Percentiles rank a stretch among this genome's conserved stretches.
Evolutionary conservation across 1,284 basidiomycete species (phyloP).

Genomic region (Meripilus lineatus): DNA sequence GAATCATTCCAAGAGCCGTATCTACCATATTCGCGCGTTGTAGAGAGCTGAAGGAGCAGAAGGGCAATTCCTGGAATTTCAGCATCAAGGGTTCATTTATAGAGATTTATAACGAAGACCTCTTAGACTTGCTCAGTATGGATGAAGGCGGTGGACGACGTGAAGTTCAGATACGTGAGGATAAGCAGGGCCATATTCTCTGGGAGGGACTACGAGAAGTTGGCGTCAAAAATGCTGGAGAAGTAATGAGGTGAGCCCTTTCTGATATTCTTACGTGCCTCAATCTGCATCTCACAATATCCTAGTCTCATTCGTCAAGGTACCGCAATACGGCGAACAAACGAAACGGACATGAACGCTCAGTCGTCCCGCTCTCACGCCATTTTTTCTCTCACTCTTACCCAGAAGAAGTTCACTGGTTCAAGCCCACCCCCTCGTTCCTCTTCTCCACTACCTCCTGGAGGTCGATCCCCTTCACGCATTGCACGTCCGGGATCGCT

Average conservation of each 20-base stretch:
- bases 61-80: conserved; percentile 68
- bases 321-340: conserved; percentile 86
- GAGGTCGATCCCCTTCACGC: conserved; percentile 69
- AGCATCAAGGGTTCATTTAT: conserved; percentile 85
- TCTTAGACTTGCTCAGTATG: conserved; percentile 82
- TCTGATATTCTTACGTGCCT: neutral
- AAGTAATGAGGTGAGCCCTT: conserved; percentile 84
- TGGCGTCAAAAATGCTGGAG: conserved; percentile 73
- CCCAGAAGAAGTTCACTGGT: conserved; percentile 78
- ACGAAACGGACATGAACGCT: conserved; percentile 98
- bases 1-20: conserved; percentile 94
- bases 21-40: conserved; percentile 85
- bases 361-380: conserved; percentile 98
- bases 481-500: conserved; percentile 74
- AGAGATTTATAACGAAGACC: conserved; percentile 98
- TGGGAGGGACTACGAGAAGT: conserved; percentile 96
- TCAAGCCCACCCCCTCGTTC: conserved; percentile 64
- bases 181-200: conserved; percentile 93
- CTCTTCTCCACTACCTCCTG: conserved; percentile 66
- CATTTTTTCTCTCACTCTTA: conserved; percentile 94
- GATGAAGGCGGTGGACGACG: conserved; percentile 63
- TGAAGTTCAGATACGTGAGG: conserved; percentile 94
- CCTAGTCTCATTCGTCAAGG: conserved; percentile 79
- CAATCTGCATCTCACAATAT: neutral
- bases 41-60: conserved; percentile 70